These are phyloP conservation scores for Penicillium rolfsii DNA, from an alignment of 2,329 filamentous ascomycete species.

Conservation along the genomic window DNA sequence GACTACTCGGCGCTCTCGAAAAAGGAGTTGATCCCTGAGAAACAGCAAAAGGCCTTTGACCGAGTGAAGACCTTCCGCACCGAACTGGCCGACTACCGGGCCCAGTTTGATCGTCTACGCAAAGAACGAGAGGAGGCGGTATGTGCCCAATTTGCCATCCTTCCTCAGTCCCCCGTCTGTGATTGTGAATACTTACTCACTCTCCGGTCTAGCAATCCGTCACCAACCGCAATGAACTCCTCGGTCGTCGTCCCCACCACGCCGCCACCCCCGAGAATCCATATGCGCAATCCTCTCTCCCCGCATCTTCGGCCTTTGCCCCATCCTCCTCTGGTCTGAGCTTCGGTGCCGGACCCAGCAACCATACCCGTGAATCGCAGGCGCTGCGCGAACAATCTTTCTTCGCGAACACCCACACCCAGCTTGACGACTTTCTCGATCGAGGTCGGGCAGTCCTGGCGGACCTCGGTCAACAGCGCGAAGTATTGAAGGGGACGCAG, in stretches of 20 bases:
- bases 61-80: constrained; percentile 81
- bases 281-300: constrained; percentile 67
- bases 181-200: constrained; percentile 10
- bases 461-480: constrained; percentile 84
- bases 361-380: constrained; percentile 75
- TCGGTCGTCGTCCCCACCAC: constrained; percentile 80
- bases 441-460: constrained; percentile 86
- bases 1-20: constrained; percentile 85
- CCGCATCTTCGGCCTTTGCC: constrained; percentile 47
- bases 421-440: constrained; percentile 92
- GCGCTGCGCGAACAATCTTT: constrained; percentile 89
- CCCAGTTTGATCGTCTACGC: constrained; percentile 77
- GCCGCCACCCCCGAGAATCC: constrained; percentile 89
- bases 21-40: constrained; percentile 85
- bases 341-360: constrained; percentile 53
- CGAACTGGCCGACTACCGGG: constrained; percentile 78
- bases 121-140: constrained; percentile 74
- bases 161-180: not conserved
- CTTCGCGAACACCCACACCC: constrained; percentile 76
- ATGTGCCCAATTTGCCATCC: constrained; percentile 25
- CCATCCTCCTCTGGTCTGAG: constrained; percentile 45
- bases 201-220: constrained; percentile 55
- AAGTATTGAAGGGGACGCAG: constrained; percentile 95
- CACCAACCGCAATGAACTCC: constrained; percentile 76
- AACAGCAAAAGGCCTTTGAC: constrained; percentile 87